Evolutionary conservation across 768 basidiomycete species (phyloP), one percentile per base, ranked within the genome.

Genomic region (Solioccasus polychromus): DNA sequence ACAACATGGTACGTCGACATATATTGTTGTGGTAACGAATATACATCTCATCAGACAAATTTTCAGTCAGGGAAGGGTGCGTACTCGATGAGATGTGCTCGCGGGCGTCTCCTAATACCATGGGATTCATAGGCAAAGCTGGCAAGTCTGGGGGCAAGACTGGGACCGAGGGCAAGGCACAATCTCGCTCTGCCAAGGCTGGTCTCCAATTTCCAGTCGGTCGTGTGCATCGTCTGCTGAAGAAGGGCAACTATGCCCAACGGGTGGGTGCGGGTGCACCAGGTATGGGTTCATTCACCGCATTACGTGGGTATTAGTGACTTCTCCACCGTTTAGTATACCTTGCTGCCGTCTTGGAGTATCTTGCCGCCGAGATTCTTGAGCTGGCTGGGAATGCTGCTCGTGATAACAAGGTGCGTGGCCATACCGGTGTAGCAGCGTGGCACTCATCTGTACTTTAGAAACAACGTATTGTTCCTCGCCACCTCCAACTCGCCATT

Each of bases 401-500:
- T 18, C 65, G 63, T 47, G 63, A 65, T 42, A 65, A 65, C 58
- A 65, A 66, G 63, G 65, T 63, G 18, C 37, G 53, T 29, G 12
- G 12, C 10, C 4, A 7, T 12, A 26, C 35, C 20, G 20, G n/a
- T 3, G 6, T 12, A 20, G 5, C 14, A 18, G 29, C 11, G n/a
- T 26, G 22, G 1, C 2, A 2, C 19, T 58, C 19, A 45, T 6
- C 34, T 18, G 2, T 10, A 11, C 1, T 28, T 29, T 26, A 89
- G 78, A 88, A 93, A 75, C 85, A 88, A 56, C 91, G 92, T 85
- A 93, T 94, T 58, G 88, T 93, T 19, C 92, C 92, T 44, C 83
- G 92, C 60, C 92, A 94, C 70, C 68, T 94, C 39, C 92, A 94
- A 62, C 82, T 94, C 44, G 92, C 92, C 53, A 91, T 94, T 68